Base-by-base conservation (phyloP, 345 rosid species). In the Zanthoxylum bungeanum region DNA sequence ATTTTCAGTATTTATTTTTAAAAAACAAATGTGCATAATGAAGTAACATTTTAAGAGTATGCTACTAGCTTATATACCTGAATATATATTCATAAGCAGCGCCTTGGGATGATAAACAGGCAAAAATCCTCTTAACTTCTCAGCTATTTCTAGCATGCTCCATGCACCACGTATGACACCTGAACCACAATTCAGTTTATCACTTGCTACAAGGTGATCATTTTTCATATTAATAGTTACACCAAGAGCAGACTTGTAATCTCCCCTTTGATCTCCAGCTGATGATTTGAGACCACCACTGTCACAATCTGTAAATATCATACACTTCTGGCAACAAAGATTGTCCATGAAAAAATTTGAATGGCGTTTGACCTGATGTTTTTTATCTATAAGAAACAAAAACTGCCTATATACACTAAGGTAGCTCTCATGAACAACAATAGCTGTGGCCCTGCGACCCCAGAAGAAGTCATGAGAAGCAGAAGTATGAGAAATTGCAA, bases 101-200 rank as follows among this genome's bases (percentile, higher is more conserved):
- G 85, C 91, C 78, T 83, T 80, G 21, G 96, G 97, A 66, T 93
- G 93, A 84, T 89, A 84, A 47, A 84, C 75, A 44, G 94, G 96
- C 76, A 93, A 70, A 73, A 83, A 69, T 67, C 89, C 90, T 69
- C 79, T 75, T 46, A 90, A 75, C 72, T 75, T 81, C 72, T 88
- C 90, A 40, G 83, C 85, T 69, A 85, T 66, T 64, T 81, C 88
- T 12, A 75, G 67, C 82, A 93, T 73, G 84, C 84, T 84, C 80
- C 89, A 84, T 46, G 55, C 77, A 69, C 78, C 85, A 51, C 60
- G 71, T 55, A 69, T 50, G 37, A 49, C 52, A 64, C 59, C 73
- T n/a, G n/a, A n/a, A 68, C 60, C 72, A 71, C 66, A 66, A 73
- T 80, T 66, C 25, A 60, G 73, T 58, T 49, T 77, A 64, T 75